Base-by-base conservation (phyloP, 2,329 filamentous ascomycete genomes). In the Alternaria panax region DNA sequence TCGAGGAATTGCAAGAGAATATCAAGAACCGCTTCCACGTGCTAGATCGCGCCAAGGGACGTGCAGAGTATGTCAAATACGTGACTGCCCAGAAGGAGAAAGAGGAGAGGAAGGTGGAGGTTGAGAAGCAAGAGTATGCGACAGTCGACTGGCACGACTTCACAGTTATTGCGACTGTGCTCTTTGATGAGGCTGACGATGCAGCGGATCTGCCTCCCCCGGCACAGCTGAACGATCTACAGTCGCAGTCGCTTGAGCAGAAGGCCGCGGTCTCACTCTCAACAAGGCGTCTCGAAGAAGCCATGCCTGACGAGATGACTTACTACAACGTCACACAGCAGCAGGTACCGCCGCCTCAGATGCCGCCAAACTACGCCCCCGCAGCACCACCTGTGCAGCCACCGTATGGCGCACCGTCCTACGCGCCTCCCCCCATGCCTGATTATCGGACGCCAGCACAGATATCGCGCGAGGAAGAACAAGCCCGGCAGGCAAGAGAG, bases 61-160 rank as follows among this genome's bases (percentile, higher is more conserved):
- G 95, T 52, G 92, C 94, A 6, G 92, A 96, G 69, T 98, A 93
- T 84, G 85, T 90, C 65, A 93, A 92, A 77, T 91, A 88, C 73
- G 90, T 95, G 72, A 92, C 95, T 67, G 83, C 88, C 54, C 92
- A 97, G 80, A 94, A 93, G 76, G 87, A 89, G 69, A 92, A 93
- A 83, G 93, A 93, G 74, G 93, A 96, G 72, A 92, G 96, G 72
- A 88, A 93, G 64, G 90, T 90, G 40, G 91, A 96, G 74, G 88
- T 92, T 72, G 92, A 97, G 77, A 89, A 89, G 71, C 75, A 88
- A 50, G 85, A 86, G 53, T 90, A 95, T 78, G 90, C 91, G 1
- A 90, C 95, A 70, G 95, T 99, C 64, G 95, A 99, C 78, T 99
- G 95, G 95, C 92, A 96, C 74, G 94, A 98, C 75, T 99, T 99